These are phyloP conservation scores for Cylindrodendrum hubeiense DNA, from an alignment of 2,329 filamentous ascomycete genomes.

Conservation along the genomic window DNA sequence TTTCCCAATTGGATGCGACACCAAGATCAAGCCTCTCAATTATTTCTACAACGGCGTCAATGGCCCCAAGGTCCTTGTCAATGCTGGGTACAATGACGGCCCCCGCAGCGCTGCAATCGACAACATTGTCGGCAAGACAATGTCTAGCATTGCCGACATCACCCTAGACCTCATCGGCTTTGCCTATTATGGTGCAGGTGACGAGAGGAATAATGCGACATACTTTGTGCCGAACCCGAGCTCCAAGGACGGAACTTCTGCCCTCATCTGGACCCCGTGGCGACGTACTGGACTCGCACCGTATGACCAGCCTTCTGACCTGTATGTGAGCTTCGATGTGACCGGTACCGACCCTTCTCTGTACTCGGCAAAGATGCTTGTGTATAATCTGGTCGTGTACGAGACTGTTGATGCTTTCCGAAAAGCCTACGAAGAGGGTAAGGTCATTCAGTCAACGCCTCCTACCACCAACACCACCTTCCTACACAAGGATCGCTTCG, in stretches of 20 bases:
- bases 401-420: slow-evolving; percentile 29
- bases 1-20: slow-evolving; percentile 26
- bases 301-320: slow-evolving; percentile 31
- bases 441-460: slow-evolving; percentile 21
- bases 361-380: slow-evolving; percentile 32
- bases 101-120: slow-evolving; percentile 25
- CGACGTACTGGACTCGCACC: slow-evolving; percentile 25
- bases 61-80: slow-evolving; percentile 26
- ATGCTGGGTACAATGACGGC: slow-evolving; percentile 30
- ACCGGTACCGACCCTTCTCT: slow-evolving; percentile 27
- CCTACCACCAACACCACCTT: slow-evolving; percentile 26
- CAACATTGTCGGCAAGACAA: slow-evolving; percentile 24
- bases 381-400: slow-evolving; percentile 32
- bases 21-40: slow-evolving; percentile 23
- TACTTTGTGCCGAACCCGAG: slow-evolving; percentile 33
- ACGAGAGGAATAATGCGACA: slow-evolving; percentile 21
- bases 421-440: slow-evolving; percentile 27
- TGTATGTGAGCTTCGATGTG: slow-evolving; percentile 34
- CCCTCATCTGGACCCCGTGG: slow-evolving; percentile 34
- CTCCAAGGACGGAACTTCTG: slow-evolving; percentile 30
- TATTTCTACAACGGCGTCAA: slow-evolving; percentile 36
- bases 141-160: slow-evolving; percentile 33
- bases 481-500: slow-evolving; percentile 34
- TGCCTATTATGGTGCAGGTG: slow-evolving; percentile 23
- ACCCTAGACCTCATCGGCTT: slow-evolving; percentile 21